Evolutionary conservation across 495 filamentous ascomycete genomes (phyloP).

Genomic region (Pseudoneurospora amorphoporcata): DNA sequence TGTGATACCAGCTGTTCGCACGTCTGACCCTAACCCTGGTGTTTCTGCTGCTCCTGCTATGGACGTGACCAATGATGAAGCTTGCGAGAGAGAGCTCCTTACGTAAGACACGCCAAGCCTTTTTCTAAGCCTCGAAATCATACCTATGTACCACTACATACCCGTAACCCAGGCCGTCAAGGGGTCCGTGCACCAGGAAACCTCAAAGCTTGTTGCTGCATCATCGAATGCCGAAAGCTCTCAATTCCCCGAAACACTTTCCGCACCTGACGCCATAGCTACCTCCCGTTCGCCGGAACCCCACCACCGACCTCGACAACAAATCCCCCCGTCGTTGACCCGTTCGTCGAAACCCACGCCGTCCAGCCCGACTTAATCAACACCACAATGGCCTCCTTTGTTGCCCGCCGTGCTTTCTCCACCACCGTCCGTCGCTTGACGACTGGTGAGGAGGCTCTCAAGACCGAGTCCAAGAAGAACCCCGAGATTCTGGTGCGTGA

Average conservation of each 20-base stretch:
- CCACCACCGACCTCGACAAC: slow-evolving; percentile 5
- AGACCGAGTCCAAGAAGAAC: slow-evolving; percentile 41
- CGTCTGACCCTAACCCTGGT: neutral
- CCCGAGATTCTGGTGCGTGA: slow-evolving; percentile 41
- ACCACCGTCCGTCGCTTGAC: slow-evolving; percentile 35
- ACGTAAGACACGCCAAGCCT: slow-evolving; percentile 9
- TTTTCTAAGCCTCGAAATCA: slow-evolving; percentile 11
- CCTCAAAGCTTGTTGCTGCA: slow-evolving; percentile 6
- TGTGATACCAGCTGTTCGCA: neutral
- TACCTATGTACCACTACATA: slow-evolving; percentile 9
- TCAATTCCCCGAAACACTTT: neutral
- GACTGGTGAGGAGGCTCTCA: slow-evolving; percentile 30
- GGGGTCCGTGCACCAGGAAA: neutral
- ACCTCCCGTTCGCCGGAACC: neutral
- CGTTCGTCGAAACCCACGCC: neutral
- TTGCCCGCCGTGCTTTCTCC: slow-evolving; percentile 38
- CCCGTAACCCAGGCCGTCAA: neutral
- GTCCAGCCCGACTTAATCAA: neutral
- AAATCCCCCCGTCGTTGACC: slow-evolving; percentile 5
- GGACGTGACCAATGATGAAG: slow-evolving; percentile 1
- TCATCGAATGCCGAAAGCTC: slow-evolving; percentile 1
- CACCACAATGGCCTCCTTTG: slow-evolving; percentile 35
- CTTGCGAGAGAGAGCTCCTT: neutral
- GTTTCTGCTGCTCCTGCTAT: neutral
- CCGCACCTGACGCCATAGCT: neutral